Conservation (phyloP, 805 yeast species). For the Cyberlindnera samutprakarnensis region DNA sequence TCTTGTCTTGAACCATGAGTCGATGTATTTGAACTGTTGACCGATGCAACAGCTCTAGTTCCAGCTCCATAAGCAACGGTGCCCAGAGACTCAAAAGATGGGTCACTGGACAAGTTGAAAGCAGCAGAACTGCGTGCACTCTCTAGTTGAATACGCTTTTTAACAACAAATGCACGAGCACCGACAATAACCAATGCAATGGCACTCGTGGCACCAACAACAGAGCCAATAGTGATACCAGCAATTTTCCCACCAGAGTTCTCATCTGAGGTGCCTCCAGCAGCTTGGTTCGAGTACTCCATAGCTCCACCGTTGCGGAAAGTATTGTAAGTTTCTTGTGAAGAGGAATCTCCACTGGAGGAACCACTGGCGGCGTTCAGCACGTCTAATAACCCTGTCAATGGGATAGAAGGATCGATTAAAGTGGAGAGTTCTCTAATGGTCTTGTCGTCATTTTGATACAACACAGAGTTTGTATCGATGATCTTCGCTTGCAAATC, state of each 20-base stretch:
- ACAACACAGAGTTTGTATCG: constrained; percentile 49
- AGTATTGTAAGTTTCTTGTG: constrained; percentile 6
- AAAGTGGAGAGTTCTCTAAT: constrained; percentile 51
- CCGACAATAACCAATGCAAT: constrained; percentile 51
- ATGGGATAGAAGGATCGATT: constrained; percentile 66
- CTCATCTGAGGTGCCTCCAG: constrained; percentile 3
- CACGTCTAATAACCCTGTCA: constrained; percentile 33
- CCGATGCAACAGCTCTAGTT: constrained; percentile 9
- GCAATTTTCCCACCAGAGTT: constrained; percentile 39
- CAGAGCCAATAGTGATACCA: constrained; percentile 79
- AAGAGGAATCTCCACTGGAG: constrained; percentile 8
- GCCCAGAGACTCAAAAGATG: constrained; percentile 13
- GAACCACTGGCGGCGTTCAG: constrained; percentile 8
- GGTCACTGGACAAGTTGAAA: constrained; percentile 8
- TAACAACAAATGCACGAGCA: constrained; percentile 39
- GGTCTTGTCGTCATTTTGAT: constrained; percentile 48
- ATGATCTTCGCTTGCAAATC: constrained; percentile 43
- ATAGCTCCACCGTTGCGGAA: constrained; percentile 22
- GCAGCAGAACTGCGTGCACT: constrained; percentile 12
- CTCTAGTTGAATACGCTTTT: constrained; percentile 13
- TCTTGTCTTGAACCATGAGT: too few relatives aligned
- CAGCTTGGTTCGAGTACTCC: constrained; percentile 22
- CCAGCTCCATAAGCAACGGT: constrained; percentile 19
- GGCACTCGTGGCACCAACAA: constrained; percentile 66
- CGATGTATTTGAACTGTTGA: too few relatives aligned